A percentile compares a stretch with the other conserved stretches of the same genome.
Evolutionary conservation across 202 grass and related monocot species (phyloP).

Genomic region (Elaeis oleifera): DNA sequence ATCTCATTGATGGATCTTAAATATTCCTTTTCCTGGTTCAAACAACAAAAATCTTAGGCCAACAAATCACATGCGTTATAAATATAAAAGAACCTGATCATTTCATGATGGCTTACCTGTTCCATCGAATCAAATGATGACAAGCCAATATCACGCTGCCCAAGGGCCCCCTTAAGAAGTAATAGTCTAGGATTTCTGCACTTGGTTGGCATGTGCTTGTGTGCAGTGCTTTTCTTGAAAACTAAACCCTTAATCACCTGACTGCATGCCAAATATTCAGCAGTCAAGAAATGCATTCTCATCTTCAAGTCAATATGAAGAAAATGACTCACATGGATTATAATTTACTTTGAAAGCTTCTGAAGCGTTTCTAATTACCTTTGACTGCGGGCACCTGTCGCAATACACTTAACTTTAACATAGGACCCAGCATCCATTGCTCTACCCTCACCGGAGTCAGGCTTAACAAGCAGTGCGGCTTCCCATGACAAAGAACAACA

Average conservation of each 20-base stretch:
- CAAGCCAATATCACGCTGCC: conserved; percentile 68
- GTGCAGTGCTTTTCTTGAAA: conserved; percentile 92
- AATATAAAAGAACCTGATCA: not conserved
- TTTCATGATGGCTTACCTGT: conserved; percentile 39
- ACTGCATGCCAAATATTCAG: conserved; percentile 39
- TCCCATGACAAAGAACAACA: conserved; percentile 80
- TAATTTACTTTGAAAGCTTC: too few species aligned
- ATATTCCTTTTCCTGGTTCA: conserved; percentile 29
- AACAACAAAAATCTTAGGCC: not conserved
- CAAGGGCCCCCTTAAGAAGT: conserved; percentile 71
- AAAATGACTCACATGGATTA: too few species aligned
- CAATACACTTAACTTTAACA: conserved; percentile 92
- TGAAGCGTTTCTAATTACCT: conserved; percentile 34
- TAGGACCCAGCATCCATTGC: conserved; percentile 96
- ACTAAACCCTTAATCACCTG: conserved; percentile 88
- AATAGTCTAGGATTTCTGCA: conserved; percentile 80
- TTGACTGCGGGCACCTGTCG: conserved; percentile 62
- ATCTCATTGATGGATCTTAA: conserved; percentile 59
- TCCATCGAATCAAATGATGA: conserved; percentile 81
- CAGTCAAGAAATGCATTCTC: conserved; percentile 15
- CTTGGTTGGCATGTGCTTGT: conserved; percentile 88
- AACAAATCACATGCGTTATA: not conserved
- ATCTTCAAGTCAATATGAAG: too few species aligned
- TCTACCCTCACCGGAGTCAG: conserved; percentile 69
- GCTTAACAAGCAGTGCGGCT: conserved; percentile 77